Base-by-base conservation (phyloP, 163 green algal species). In the Chloromonas sp. region DNA sequence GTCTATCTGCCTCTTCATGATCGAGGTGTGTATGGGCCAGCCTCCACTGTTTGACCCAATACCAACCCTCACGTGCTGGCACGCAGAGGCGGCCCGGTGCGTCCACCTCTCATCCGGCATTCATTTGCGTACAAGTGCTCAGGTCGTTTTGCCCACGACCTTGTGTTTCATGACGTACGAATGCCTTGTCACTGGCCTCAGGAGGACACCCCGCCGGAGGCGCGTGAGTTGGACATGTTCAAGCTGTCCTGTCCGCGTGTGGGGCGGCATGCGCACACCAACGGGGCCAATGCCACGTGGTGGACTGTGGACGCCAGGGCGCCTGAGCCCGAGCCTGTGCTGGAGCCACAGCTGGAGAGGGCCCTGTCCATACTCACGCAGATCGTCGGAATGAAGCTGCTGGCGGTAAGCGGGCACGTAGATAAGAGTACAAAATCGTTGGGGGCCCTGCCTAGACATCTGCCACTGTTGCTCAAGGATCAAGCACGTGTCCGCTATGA, bases 1-100 rank as follows among this genome's bases (percentile, higher is more conserved):
- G 0, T 93, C 89, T 77, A 89, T 96, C 74, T 95, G 93, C 85
- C 89, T 96, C 58, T 95, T 95, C 87, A 90, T 96, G 84, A 93
- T 95, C 66, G 91, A 93, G 58, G 93, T 14, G 57, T 81, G 81
- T 74, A 84, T 58, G 78, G 77, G 36, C 36, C 11, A 78, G 77
- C 57, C 84, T 82, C 80, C 81, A 81, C 61, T 86, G 74, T 83
- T 58, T 74, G 60, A 60, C 0, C 36, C 36, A 36, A 36, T 36
- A 36, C 36, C 36, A 36, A 36, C 36, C 36, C 36, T 36, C 36
- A 36, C 36, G 36, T 36, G 36, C 36, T 36, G 36, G 36, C 36
- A 36, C 36, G 36, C 36, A 36, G 36, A 36, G 36, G 36, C 36
- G 36, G 36, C 36, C 36, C 36, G 36, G 36, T 36, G 36, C 36